Evolutionary conservation across 257 asterid species (phyloP).

Genomic region (Solanum piurae): DNA sequence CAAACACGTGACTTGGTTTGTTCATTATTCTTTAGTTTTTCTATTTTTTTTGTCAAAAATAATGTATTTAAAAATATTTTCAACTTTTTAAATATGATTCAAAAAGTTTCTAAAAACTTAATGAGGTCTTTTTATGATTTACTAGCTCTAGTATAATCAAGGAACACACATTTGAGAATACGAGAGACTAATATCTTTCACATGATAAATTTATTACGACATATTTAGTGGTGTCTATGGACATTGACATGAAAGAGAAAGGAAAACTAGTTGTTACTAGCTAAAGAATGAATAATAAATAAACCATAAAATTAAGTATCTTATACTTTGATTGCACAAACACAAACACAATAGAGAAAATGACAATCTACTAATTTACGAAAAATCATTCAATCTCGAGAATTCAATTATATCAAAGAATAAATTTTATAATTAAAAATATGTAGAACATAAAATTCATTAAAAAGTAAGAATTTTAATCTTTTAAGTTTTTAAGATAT

Average conservation of each 20-base stretch:
- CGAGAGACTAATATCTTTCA: too few species aligned
- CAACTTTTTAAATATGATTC: not conserved
- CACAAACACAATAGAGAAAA: not conserved
- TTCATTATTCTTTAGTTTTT: not conserved
- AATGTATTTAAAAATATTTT: too few species aligned
- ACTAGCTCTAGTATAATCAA: not conserved
- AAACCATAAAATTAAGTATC: not conserved
- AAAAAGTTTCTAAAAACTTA: not conserved
- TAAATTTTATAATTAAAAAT: too few species aligned
- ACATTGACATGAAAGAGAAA: not conserved
- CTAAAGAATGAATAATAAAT: not conserved
- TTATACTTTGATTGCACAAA: not conserved
- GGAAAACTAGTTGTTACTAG: not conserved
- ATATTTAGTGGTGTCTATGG: not conserved
- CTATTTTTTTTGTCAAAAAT: not conserved
- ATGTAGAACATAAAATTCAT: too few species aligned
- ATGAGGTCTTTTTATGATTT: not conserved
- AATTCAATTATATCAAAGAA: too few species aligned
- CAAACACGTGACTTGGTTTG: not conserved
- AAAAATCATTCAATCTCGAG: not conserved
- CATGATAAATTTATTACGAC: not conserved
- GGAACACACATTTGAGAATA: not conserved
- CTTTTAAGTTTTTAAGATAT: too few species aligned
- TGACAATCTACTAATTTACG: not conserved
- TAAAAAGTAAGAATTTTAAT: not conserved